Evolutionary conservation across 768 basidiomycete species (phyloP), one percentile per base, ranked within the genome.

Genomic region (Amanita rubescens): DNA sequence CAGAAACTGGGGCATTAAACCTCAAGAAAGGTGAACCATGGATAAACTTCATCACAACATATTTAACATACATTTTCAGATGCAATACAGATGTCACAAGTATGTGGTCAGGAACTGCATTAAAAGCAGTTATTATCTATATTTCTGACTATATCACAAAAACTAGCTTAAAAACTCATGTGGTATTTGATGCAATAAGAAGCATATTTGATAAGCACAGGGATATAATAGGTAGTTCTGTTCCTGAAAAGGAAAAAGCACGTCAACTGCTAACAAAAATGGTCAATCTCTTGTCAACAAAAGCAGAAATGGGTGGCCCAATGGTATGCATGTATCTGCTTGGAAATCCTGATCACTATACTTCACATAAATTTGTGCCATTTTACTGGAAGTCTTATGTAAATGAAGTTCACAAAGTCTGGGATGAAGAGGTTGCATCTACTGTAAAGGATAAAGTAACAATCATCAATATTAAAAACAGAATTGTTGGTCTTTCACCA

Each of bases 81-180:
- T 67, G 66, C 32, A 73, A 73, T 32, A 64, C 67, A 4, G 67
- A 72, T 57, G 60, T 65, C 0, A 66, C 64, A 0, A 60, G 61
- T 49, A 49, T 72, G 3, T 43, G 65, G 8, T 71, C 68, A 2
- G 68, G 71, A 0, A 71, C 68, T 2, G 59, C 66, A 1, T 57
- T 73, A 1, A 68, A 70, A 27, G 65, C 68, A 7, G 58, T 69
- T 2, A 56, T 70, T 1, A 60, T 64, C 4, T 72, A 73, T 62
- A 60, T 72, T 9, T 54, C 66, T 1, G 66, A 68, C 46, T 67
- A 69, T 53, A 58, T 69, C 10, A 64, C 62, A 1, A 68, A 69
- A 38, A 34, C 35, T 19, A 3, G 48, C 0, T 45, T 74, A n/a
- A 71, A 69, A 46, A 67, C 67, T 1, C 61, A 72, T 54, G 57